Base-by-base conservation (phyloP, 2,329 filamentous ascomycete species). In the Aspergillus carbonarius region DNA sequence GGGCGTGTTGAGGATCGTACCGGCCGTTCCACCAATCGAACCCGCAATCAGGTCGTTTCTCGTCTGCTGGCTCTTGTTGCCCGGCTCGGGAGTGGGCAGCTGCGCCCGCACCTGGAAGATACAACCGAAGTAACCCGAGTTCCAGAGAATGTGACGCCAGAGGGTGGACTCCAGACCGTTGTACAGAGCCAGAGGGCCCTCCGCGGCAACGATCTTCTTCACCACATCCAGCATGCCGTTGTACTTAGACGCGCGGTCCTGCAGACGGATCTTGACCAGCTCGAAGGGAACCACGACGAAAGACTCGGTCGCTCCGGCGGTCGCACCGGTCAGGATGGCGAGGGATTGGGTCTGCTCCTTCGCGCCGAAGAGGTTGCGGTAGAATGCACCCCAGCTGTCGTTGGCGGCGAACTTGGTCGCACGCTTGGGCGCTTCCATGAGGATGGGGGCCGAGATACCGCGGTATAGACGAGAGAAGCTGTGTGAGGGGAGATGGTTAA, bases 321-420 rank as follows among this genome's bases (percentile, higher is more conserved):
- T 91, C 34, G 95, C 95, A 68, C 95, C 95, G 4, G 95, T 99
- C 53, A 99, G 85, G 65, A 97, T 86, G 23, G 95, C 96, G 59
- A 99, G 86, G 1, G 87, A 85, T 80, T 99, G 95, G 72, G 85
- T 98, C 88, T 96, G 95, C 81, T 96, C 91, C 57, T 86, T 78
- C 57, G 89, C 83, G 66, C 91, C 92, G 74, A 99, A 98, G 52
- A 89, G 75, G 67, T 89, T 89, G 74, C 92, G 90, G 83, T 96
- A 99, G 79, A 97, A 85, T 78, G 92, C 87, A 70, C 95, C 95
- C 95, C 95, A 99, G 76, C 93, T 91, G 76, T 99, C 95, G 79
- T 99, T 99, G 79, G 95, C 95, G 48, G 95, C 93, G 79, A 99
- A 99, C 79, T 99, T 99, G 81, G 92, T 98, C 44, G 93, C 93